phyloP scores from a whole-genome alignment of 1,139 yeast species.

The Zygosaccharomyces sapae region DNA sequence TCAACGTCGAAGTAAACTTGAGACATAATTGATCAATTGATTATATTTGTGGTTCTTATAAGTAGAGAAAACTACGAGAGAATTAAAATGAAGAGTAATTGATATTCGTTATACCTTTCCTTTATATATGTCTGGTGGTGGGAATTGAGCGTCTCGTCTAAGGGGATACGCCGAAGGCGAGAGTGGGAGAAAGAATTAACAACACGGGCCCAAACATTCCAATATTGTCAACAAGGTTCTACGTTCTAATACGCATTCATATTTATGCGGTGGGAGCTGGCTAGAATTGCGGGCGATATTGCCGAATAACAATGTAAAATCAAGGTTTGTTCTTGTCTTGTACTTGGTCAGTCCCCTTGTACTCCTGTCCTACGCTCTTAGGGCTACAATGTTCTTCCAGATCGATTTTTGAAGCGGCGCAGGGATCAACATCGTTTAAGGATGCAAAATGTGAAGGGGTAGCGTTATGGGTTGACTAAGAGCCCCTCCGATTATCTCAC shows the following conservation, averaged over 20 bases:
- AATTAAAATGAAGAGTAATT: neutral
- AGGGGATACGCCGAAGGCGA: neutral
- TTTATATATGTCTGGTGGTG: neutral
- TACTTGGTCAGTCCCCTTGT: neutral
- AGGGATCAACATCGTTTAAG: no score
- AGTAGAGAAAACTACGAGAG: neutral
- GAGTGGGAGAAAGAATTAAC: neutral
- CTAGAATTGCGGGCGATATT: neutral
- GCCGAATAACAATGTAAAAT: neutral
- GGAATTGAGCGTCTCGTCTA: neutral
- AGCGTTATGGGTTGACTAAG: no score
- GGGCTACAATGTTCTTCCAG: neutral
- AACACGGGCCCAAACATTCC: neutral
- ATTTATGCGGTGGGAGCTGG: neutral
- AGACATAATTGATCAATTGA: slow-evolving; percentile 25
- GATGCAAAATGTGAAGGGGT: no score
- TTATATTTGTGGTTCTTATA: neutral
- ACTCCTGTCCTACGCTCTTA: neutral
- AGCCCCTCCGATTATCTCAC: no score
- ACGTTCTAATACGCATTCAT: no score
- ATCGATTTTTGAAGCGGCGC: no score
- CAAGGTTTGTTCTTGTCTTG: neutral
- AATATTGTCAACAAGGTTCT: neutral
- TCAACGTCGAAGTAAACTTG: slow-evolving; percentile 38
- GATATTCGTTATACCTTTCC: neutral